These are phyloP conservation scores for Dalechampia spathulata DNA, from an alignment of 441 rosid genomes.

Conservation along the genomic window DNA sequence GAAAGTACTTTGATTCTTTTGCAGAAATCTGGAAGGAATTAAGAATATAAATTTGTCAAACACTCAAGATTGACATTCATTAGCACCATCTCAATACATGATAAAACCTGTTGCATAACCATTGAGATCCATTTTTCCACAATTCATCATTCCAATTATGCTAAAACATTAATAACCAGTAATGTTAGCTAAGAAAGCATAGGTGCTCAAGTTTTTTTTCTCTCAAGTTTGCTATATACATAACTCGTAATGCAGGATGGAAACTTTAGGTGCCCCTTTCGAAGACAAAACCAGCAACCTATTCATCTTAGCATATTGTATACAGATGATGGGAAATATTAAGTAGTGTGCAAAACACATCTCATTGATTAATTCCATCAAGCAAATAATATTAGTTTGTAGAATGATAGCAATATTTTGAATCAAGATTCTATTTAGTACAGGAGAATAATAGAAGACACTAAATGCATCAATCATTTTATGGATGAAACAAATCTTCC, in stretches of 20 bases:
- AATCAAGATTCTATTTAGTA: neutral
- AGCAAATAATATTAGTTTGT: neutral
- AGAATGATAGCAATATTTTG: neutral
- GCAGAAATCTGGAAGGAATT: conserved; percentile 53
- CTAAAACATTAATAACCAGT: no score
- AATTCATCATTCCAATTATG: neutral
- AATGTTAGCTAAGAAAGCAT: no score
- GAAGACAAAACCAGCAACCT: no score
- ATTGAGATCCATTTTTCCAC: neutral
- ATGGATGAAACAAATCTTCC: neutral
- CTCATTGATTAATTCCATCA: neutral
- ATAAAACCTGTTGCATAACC: neutral
- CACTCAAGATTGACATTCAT: neutral
- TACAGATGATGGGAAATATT: no score
- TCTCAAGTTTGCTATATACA: no score
- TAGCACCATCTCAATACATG: neutral
- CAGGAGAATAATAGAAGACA: neutral
- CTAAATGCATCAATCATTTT: neutral
- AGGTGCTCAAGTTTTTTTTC: no score
- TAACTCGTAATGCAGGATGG: no score
- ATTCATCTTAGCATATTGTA: no score
- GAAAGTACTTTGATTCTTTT: conserved; percentile 77
- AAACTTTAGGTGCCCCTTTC: no score
- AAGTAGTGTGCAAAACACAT: no score
- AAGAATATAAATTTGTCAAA: neutral